These are phyloP conservation scores for Rhododendron griersonianum DNA, from an alignment of 148 eudicot genomes.

Conservation along the genomic window DNA sequence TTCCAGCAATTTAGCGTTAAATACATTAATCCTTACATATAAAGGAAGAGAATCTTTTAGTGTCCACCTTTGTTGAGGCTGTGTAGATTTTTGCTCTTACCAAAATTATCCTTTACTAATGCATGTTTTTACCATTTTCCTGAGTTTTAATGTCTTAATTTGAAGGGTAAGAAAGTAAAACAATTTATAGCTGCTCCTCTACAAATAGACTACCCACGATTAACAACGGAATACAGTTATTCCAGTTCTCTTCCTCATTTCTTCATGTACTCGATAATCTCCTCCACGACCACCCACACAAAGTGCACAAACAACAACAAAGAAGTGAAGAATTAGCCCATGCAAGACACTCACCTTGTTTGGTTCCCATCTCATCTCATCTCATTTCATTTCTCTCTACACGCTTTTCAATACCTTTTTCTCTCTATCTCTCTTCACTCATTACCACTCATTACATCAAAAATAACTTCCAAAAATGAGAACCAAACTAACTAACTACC, in stretches of 20 bases:
- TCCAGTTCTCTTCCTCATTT: neutral
- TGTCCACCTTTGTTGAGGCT: neutral
- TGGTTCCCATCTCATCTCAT: too few relatives aligned
- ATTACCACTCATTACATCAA: too few relatives aligned
- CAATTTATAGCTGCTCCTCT: neutral
- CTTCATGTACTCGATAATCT: neutral
- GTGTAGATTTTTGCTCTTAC: neutral
- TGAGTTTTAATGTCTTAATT: neutral
- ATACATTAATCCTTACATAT: neutral
- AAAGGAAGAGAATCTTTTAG: neutral
- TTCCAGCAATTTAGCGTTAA: neutral
- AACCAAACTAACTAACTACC: too few relatives aligned
- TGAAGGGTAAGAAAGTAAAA: neutral
- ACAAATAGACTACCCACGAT: neutral
- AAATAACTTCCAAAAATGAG: too few relatives aligned
- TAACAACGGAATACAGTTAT: neutral
- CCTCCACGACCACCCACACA: neutral
- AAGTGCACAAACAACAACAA: neutral
- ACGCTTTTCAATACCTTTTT: too few relatives aligned
- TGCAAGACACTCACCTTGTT: neutral
- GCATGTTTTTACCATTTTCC: neutral
- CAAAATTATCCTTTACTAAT: too few relatives aligned
- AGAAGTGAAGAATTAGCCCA: neutral
- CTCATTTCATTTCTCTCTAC: too few relatives aligned
- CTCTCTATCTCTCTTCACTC: too few relatives aligned